These are phyloP conservation scores for Lyophyllum shimeji DNA, from an alignment of 768 basidiomycete genomes.

Conservation along the genomic window DNA sequence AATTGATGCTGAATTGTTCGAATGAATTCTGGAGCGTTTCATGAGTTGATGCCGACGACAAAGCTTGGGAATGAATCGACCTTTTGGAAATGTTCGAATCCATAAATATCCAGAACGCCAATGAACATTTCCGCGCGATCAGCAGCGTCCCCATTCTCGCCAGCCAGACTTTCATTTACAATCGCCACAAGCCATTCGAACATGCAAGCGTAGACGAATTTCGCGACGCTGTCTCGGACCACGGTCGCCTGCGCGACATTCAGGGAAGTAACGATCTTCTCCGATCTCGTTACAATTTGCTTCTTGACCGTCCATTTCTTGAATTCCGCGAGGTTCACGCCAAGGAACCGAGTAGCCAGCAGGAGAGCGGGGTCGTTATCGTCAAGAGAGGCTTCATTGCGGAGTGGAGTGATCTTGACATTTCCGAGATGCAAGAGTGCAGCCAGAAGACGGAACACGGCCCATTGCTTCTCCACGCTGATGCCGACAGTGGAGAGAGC, in stretches of 20 bases:
- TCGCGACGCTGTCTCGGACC: constrained; percentile 94
- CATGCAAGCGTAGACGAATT: constrained; percentile 97
- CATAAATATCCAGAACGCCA: constrained; percentile 97
- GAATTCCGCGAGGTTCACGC: constrained; percentile 88
- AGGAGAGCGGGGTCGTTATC: constrained; percentile 80
- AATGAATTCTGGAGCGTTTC: constrained; percentile 66
- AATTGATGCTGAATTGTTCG: constrained; percentile 99
- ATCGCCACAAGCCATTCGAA: constrained; percentile 99
- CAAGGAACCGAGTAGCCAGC: constrained; percentile 86
- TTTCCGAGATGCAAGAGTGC: constrained; percentile 97
- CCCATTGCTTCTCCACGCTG: constrained; percentile 97
- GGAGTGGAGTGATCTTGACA: constrained; percentile 80
- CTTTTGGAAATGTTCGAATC: constrained; percentile 97
- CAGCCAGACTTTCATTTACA: constrained; percentile 94
- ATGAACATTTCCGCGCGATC: constrained; percentile 97
- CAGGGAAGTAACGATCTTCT: constrained; percentile 91
- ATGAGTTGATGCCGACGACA: constrained; percentile 1
- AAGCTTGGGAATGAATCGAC: constrained; percentile 30
- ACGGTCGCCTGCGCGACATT: constrained; percentile 88
- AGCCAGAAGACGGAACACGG: constrained; percentile 91
- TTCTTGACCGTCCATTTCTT: constrained; percentile 99
- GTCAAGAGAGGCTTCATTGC: constrained; percentile 82
- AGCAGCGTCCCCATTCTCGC: constrained; percentile 91
- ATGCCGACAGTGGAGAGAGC: constrained; percentile 97
- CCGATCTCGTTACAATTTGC: constrained; percentile 90